Percentiles rank a stretch among this genome's conserved stretches.
Conservation (phyloP, 805 yeast species). For the Groenewaldozyma tartarivorans region DNA sequence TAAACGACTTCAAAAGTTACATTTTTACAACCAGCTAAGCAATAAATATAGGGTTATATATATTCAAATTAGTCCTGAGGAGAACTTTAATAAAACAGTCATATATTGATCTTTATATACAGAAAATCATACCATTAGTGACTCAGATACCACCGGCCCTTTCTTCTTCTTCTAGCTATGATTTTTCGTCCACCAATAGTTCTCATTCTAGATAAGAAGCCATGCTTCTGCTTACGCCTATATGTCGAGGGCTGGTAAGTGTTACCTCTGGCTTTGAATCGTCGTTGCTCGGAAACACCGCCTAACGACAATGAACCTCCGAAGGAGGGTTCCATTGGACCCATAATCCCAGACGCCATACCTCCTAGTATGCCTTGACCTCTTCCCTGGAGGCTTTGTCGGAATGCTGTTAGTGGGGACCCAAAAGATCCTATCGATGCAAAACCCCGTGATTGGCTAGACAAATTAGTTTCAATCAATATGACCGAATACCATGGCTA, state of each 20-base stretch:
- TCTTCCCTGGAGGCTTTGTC: background rate
- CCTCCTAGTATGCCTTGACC: no score
- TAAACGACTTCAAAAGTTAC: no score
- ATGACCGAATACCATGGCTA: no score
- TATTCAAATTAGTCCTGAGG: background rate
- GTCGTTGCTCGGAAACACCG: slow-evolving; percentile 29
- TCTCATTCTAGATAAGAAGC: slow-evolving; percentile 78
- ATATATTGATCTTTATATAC: background rate
- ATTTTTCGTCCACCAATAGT: slow-evolving; percentile 69
- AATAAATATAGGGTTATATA: background rate
- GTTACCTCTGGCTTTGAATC: slow-evolving; percentile 89
- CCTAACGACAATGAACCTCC: background rate
- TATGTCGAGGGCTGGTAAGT: slow-evolving; percentile 90
- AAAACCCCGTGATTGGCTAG: no score
- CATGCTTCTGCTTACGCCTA: slow-evolving; percentile 81
- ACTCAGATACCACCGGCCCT: slow-evolving; percentile 89
- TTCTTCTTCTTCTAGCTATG: slow-evolving; percentile 64
- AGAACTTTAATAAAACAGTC: no score
- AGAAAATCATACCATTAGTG: slow-evolving; percentile 36
- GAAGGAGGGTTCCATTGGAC: background rate
- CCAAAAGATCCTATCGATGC: no score
- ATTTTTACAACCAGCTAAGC: no score
- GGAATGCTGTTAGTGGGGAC: slow-evolving; percentile 2
- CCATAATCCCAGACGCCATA: no score
- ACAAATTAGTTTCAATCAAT: no score